phyloP scores from a whole-genome alignment of 1,284 basidiomycete species.

The Malassezia caprae region DNA sequence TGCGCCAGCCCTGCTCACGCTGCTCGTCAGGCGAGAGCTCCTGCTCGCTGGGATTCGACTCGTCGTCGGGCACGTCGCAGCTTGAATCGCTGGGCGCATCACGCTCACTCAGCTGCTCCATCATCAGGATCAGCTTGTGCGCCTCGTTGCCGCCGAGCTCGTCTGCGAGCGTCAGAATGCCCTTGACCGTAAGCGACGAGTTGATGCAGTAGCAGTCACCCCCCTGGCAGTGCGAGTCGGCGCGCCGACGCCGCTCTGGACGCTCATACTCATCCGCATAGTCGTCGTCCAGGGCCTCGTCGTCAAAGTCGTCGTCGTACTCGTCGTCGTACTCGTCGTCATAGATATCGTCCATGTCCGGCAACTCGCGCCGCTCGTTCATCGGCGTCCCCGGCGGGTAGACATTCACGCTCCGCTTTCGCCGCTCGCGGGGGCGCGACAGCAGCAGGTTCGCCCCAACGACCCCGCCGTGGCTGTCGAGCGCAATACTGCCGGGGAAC shows the following conservation, averaged over 20 bases:
- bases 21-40: constrained; percentile 56
- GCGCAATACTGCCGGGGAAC: constrained; percentile 91
- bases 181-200: constrained; percentile 44
- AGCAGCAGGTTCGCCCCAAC: constrained; percentile 59
- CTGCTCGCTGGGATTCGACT: constrained; percentile 42
- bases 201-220: constrained; percentile 19
- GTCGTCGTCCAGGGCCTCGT: constrained; percentile 38
- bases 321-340: constrained; percentile 40
- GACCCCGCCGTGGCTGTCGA: constrained; percentile 71
- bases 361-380: background rate
- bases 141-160: constrained; percentile 97
- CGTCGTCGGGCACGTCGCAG: constrained; percentile 47
- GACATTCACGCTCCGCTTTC: background rate
- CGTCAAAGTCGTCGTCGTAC: constrained; percentile 51
- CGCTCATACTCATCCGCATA: constrained; percentile 53
- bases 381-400: background rate
- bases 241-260: constrained; percentile 17
- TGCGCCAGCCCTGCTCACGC: constrained; percentile 93
- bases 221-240: constrained; percentile 14
- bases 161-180: constrained; percentile 96
- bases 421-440: constrained; percentile 14
- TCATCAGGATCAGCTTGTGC: constrained; percentile 98
- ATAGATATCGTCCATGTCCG: constrained; percentile 12
- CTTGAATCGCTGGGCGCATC: constrained; percentile 49
- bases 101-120: constrained; percentile 94